Percentiles rank a stretch among this genome's conserved stretches.
Evolutionary conservation across 1,284 basidiomycete species (phyloP).

Genomic region (Ustilago lituana): DNA sequence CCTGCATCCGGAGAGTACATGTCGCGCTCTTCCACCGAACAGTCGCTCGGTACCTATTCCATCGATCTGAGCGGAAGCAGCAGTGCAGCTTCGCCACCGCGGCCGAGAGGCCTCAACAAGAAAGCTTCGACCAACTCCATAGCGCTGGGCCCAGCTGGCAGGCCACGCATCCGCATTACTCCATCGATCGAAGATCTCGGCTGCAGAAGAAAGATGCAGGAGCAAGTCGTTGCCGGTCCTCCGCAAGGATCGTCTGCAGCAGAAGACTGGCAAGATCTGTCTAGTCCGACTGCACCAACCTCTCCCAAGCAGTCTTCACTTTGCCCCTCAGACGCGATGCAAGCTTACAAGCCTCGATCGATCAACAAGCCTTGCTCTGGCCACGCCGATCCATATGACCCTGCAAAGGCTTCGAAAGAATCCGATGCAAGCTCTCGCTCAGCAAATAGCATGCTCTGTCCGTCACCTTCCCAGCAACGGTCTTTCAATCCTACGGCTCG

Average conservation of each 20-base stretch:
- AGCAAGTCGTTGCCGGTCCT: constrained; percentile 22
- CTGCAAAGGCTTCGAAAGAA: too few relatives aligned
- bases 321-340: constrained; percentile 36
- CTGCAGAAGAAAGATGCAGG: constrained; percentile 33
- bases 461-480: constrained; percentile 16
- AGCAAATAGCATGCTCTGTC: too few relatives aligned
- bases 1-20: constrained; percentile 2
- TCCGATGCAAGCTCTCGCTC: too few relatives aligned
- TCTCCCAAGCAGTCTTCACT: constrained; percentile 16
- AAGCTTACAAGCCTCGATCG: constrained; percentile 3
- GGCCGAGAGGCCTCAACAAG: constrained; percentile 6
- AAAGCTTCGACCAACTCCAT: constrained; percentile 30
- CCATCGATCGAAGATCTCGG: constrained; percentile 60
- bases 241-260: constrained; percentile 2
- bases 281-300: constrained; percentile 6
- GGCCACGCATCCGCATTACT: constrained; percentile 59
- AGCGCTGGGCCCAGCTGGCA: constrained; percentile 17
- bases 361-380: neutral
- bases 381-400: neutral
- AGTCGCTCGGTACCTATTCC: constrained; percentile 39
- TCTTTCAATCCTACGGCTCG: constrained; percentile 26
- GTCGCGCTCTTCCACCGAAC: constrained; percentile 42
- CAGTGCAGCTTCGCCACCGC: constrained; percentile 43
- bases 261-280: constrained; percentile 32
- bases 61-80: constrained; percentile 41